phyloP scores from a whole-genome alignment of 2,329 filamentous ascomycete species.

The Ascochyta rabiei region DNA sequence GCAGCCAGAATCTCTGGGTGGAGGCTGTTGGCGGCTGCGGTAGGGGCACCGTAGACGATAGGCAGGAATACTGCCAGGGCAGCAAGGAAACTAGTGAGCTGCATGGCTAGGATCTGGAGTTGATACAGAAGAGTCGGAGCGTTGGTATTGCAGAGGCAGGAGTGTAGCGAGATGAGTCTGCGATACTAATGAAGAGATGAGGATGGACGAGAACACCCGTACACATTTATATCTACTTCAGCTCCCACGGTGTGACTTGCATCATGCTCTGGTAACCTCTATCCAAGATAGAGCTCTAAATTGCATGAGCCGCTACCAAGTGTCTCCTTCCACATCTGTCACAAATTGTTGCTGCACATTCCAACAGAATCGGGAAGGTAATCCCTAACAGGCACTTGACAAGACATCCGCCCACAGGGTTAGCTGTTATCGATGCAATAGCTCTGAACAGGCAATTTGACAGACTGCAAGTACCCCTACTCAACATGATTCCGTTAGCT shows the following conservation, averaged over 20 bases:
- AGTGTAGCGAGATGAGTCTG: slow-evolving; percentile 30
- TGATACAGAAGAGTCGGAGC: slow-evolving; percentile 25
- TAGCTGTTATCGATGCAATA: slow-evolving; percentile 18
- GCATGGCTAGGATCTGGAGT: slow-evolving; percentile 42
- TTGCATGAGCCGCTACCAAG: slow-evolving; percentile 9
- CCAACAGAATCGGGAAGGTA: slow-evolving; percentile 17
- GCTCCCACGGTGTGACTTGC: slow-evolving; percentile 4
- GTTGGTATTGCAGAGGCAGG: slow-evolving; percentile 29
- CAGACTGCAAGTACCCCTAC: slow-evolving; percentile 15
- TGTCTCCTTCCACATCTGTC: slow-evolving; percentile 28
- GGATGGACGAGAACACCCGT: slow-evolving; percentile 6
- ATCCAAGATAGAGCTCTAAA: slow-evolving; percentile 10
- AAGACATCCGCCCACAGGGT: slow-evolving; percentile 15
- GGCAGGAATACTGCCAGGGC: slow-evolving; percentile 50
- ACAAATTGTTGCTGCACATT: slow-evolving; percentile 8
- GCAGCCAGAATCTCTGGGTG: slow-evolving; percentile 51
- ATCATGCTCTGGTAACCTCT: slow-evolving; percentile 5
- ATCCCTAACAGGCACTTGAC: slow-evolving; percentile 25
- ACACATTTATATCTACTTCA: slow-evolving; percentile 28
- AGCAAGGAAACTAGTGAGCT: slow-evolving; percentile 49
- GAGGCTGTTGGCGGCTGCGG: slow-evolving; percentile 43
- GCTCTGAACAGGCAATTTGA: slow-evolving; percentile 11
- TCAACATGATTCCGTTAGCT: slow-evolving; percentile 9
- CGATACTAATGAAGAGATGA: slow-evolving; percentile 16
- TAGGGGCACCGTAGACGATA: slow-evolving; percentile 50